A percentile compares a stretch with the other conserved stretches of the same genome.
Conservation (phyloP, 2,329 filamentous ascomycete species). For the Penicillium nordicum region DNA sequence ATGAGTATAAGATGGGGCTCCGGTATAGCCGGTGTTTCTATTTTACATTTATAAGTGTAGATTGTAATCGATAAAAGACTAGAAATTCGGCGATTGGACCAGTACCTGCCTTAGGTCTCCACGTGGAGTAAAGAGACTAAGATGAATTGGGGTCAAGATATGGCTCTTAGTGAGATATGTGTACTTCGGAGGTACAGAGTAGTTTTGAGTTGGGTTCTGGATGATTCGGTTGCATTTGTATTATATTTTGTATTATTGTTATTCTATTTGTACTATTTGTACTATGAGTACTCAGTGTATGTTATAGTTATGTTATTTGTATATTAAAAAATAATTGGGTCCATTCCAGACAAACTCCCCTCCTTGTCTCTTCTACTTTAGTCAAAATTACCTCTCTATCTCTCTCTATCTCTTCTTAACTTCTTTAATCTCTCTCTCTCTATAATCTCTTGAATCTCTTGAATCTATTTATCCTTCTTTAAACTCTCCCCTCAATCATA, state of each 20-base stretch:
- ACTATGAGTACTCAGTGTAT: too few relatives aligned
- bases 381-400: constrained; percentile 2
- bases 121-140: constrained; percentile 20
- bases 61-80: neutral
- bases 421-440: neutral
- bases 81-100: constrained; percentile 14
- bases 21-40: constrained; percentile 3
- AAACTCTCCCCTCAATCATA: neutral
- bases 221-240: constrained; percentile 6
- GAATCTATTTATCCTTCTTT: neutral
- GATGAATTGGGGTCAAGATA: constrained; percentile 7
- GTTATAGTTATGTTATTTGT: too few relatives aligned
- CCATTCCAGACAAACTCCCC: neutral
- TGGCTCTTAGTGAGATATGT: too few relatives aligned
- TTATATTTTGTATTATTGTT: neutral
- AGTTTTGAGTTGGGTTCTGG: constrained; percentile 1
- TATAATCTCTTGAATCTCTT: neutral
- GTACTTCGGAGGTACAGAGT: too few relatives aligned
- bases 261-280: too few relatives aligned
- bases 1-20: neutral
- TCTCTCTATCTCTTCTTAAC: constrained; percentile 2
- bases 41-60: too few relatives aligned
- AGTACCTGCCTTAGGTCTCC: constrained; percentile 24
- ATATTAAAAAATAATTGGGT: neutral
- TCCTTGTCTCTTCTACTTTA: neutral